Conservation (phyloP, 1,284 basidiomycete genomes). For the Naganishia cerealis region DNA sequence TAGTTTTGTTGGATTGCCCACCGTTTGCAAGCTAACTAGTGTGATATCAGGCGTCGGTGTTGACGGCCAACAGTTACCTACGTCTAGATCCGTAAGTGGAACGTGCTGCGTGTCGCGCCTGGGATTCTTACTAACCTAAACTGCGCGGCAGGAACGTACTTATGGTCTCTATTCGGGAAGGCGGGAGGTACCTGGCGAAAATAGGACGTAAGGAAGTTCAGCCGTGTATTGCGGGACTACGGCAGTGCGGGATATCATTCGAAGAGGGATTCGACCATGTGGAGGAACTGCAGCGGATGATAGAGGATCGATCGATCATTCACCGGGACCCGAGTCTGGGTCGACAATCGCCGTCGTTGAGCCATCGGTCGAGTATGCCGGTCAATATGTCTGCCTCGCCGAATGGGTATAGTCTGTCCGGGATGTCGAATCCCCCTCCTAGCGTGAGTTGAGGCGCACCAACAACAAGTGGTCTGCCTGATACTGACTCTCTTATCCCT, state of each 20-base stretch:
- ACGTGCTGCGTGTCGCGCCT: neutral
- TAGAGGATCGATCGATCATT: neutral
- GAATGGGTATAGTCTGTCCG: constrained; percentile 23
- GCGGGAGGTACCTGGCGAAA: constrained; percentile 77
- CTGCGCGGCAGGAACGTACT: constrained; percentile 63
- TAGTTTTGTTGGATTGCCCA: constrained; percentile 29
- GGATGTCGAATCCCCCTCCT: constrained; percentile 25
- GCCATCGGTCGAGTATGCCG: constrained; percentile 13
- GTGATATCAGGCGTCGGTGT: constrained; percentile 64
- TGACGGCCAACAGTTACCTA: constrained; percentile 79
- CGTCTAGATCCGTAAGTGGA: constrained; percentile 58
- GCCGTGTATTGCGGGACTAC: constrained; percentile 76
- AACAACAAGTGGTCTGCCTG: neutral
- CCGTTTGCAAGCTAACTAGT: constrained; percentile 10
- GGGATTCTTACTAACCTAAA: constrained; percentile 18
- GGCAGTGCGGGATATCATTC: constrained; percentile 68
- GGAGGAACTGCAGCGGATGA: constrained; percentile 55
- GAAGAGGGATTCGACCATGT: constrained; percentile 81
- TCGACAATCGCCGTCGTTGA: neutral
- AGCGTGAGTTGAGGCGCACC: constrained; percentile 1
- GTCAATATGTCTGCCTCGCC: constrained; percentile 17
- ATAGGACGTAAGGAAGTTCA: constrained; percentile 74
- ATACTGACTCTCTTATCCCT: neutral
- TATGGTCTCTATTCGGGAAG: constrained; percentile 77
- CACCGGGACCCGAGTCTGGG: neutral